Percentiles rank a stretch among this genome's conserved stretches.
phyloP scores from a whole-genome alignment of 495 filamentous ascomycete species.

The Apodospora peruviana region DNA sequence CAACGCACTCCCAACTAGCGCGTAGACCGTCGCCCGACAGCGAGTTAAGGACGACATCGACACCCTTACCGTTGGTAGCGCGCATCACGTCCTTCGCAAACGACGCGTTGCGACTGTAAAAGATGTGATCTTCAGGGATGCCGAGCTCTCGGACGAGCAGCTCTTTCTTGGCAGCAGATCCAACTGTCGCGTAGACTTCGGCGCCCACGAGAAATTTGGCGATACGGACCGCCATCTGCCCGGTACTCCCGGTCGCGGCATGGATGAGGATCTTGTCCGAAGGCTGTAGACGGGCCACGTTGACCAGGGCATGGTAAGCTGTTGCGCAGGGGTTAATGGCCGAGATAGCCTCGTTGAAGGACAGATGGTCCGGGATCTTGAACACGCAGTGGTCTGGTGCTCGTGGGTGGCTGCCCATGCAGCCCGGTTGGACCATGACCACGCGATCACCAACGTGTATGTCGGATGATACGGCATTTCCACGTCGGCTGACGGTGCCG shows the following conservation, averaged over 20 bases:
- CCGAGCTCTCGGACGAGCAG: constrained; percentile 35
- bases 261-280: constrained; percentile 55
- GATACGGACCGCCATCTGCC: constrained; percentile 46
- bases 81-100: constrained; percentile 36
- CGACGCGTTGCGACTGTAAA: constrained; percentile 29
- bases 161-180: constrained; percentile 31
- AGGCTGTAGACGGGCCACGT: constrained; percentile 28
- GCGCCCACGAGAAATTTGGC: constrained; percentile 40
- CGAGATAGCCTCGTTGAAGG: constrained; percentile 17
- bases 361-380: constrained; percentile 20
- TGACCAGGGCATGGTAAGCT: constrained; percentile 42
- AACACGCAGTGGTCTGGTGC: constrained; percentile 21
- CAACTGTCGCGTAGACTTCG: constrained; percentile 47
- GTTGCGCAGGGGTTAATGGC: constrained; percentile 39
- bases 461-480: constrained; percentile 21
- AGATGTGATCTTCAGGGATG: constrained; percentile 43
- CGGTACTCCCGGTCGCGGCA: constrained; percentile 44
- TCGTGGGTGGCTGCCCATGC: constrained; percentile 32
- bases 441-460: constrained; percentile 33
- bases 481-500: constrained; percentile 43
- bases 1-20: constrained; percentile 40
- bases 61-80: constrained; percentile 39
- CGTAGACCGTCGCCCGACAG: constrained; percentile 46
- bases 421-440: constrained; percentile 23
- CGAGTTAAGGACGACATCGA: constrained; percentile 51